These are phyloP conservation scores for Marasmius sp. DNA, from an alignment of 1,284 basidiomycete species.

Conservation along the genomic window DNA sequence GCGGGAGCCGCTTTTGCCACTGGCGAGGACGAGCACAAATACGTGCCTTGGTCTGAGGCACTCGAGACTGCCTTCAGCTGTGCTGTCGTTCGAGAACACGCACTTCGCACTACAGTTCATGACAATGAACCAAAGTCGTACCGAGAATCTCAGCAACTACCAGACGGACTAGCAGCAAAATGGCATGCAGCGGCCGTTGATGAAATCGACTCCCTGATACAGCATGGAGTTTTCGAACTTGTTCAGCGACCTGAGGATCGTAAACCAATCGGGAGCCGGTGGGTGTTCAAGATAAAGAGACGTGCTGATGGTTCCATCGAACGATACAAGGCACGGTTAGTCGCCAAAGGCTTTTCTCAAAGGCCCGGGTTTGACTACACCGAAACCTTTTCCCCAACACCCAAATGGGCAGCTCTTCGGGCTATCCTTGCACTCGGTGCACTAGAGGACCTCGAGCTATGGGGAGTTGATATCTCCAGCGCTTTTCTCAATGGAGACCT, in stretches of 20 bases:
- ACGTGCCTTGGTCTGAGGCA: constrained; percentile 3
- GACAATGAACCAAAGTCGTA: background rate
- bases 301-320: constrained; percentile 26
- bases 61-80: constrained; percentile 7
- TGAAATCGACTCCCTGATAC: constrained; percentile 11
- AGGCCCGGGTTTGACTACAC: constrained; percentile 37
- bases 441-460: constrained; percentile 16
- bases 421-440: constrained; percentile 28
- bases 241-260: constrained; percentile 4
- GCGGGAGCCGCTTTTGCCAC: background rate
- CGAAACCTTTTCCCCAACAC: constrained; percentile 34
- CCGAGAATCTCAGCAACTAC: no score
- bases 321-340: constrained; percentile 35
- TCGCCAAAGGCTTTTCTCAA: constrained; percentile 42
- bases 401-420: constrained; percentile 25
- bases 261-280: constrained; percentile 15
- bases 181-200: constrained; percentile 14
- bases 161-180: no score
- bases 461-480: constrained; percentile 25
- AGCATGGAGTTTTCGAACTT: constrained; percentile 11
- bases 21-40: background rate
- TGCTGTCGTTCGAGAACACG: no score
- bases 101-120: background rate
- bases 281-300: constrained; percentile 35
- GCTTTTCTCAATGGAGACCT: constrained; percentile 30